Evolutionary conservation across 2,329 filamentous ascomycete species (phyloP).

Genomic region (Colletotrichum graminicola): DNA sequence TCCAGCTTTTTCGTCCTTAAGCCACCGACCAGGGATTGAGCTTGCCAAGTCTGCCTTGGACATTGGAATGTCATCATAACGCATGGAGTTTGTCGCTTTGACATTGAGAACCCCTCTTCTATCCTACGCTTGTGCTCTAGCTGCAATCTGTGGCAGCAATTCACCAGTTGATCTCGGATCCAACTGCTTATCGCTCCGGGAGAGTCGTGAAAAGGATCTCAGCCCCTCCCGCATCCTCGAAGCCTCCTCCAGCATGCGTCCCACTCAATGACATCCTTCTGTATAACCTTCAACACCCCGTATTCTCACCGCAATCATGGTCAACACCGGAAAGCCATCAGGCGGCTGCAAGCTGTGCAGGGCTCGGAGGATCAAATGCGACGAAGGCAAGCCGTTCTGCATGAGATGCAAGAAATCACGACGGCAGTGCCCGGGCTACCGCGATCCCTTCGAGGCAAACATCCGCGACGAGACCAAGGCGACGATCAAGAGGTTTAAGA

Average conservation of each 20-base stretch:
- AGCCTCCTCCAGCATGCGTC: neutral
- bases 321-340: slow-evolving; percentile 47
- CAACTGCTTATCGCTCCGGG: neutral
- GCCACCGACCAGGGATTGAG: slow-evolving; percentile 23
- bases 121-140: slow-evolving; percentile 1
- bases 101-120: slow-evolving; percentile 9
- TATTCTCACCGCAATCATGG: slow-evolving; percentile 37
- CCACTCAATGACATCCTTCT: neutral
- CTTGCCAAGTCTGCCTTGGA: slow-evolving; percentile 18
- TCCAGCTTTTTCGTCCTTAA: slow-evolving; percentile 20
- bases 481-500: slow-evolving; percentile 44
- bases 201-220: slow-evolving; percentile 34
- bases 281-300: neutral
- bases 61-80: neutral
- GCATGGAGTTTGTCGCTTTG: slow-evolving; percentile 38
- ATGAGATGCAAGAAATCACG: slow-evolving; percentile 46
- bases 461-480: slow-evolving; percentile 46
- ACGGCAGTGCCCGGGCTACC: slow-evolving; percentile 46
- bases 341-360: slow-evolving; percentile 46
- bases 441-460: slow-evolving; percentile 46
- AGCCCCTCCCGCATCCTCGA: slow-evolving; percentile 9
- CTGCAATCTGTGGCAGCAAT: neutral
- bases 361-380: slow-evolving; percentile 45
- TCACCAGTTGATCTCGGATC: slow-evolving; percentile 16
- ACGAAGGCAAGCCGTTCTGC: slow-evolving; percentile 45